phyloP scores from a whole-genome alignment of 2,329 filamentous ascomycete genomes.

The Talaromyces albobiverticillius region DNA sequence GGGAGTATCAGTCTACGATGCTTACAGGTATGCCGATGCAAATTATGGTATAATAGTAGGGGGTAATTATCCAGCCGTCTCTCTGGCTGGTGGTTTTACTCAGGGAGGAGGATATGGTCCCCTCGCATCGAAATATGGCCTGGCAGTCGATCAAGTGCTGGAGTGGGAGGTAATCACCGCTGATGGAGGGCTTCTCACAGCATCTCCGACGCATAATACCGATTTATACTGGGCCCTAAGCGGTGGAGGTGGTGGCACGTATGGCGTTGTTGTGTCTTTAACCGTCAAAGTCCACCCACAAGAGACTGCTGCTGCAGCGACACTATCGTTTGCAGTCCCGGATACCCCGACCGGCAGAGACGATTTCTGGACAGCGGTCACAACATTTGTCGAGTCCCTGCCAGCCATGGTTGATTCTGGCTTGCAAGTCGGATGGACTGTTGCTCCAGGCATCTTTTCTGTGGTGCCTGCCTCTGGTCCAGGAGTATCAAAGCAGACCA shows the following conservation, averaged over 20 bases:
- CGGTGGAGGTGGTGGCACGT: conserved; percentile 60
- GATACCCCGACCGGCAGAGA: neutral
- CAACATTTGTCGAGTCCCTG: neutral
- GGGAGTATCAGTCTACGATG: neutral
- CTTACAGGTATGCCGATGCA: conserved; percentile 31
- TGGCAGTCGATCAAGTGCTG: conserved; percentile 59
- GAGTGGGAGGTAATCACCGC: conserved; percentile 57
- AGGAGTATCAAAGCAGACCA: neutral
- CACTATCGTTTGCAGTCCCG: neutral
- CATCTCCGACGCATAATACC: conserved; percentile 46
- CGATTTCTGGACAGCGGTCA: neutral
- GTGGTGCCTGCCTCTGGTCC: neutral
- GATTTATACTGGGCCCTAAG: conserved; percentile 64
- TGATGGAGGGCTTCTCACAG: conserved; percentile 48
- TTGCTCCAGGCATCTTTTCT: conserved; percentile 12
- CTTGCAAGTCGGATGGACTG: conserved; percentile 38
- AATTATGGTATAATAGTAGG: conserved; percentile 53
- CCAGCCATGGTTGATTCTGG: conserved; percentile 34
- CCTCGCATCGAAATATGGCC: conserved; percentile 54
- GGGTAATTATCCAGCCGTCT: conserved; percentile 55
- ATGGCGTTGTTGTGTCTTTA: conserved; percentile 56
- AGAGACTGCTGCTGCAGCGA: conserved; percentile 29
- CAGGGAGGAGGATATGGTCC: conserved; percentile 60
- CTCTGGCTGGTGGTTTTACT: conserved; percentile 58
- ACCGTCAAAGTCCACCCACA: conserved; percentile 53